Evolutionary conservation across 192 early-diverging fungal genomes (phyloP), one percentile per base, ranked within the genome.

Genomic region (Diversispora epigaea): DNA sequence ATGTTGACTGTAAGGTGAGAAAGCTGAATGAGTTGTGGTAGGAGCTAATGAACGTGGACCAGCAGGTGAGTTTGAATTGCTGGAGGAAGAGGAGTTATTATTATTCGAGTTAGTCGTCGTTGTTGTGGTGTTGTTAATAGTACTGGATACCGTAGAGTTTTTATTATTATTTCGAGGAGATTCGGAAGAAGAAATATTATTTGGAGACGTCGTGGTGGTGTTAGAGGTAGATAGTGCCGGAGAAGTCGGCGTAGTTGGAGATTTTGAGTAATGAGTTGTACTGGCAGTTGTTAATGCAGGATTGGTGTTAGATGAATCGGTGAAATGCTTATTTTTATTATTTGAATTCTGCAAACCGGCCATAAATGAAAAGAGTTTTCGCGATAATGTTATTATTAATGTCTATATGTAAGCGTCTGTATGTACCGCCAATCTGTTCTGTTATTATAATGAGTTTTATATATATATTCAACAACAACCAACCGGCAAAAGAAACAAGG

Each of bases 311-410:
- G 58, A 73, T 58, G 70, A 71, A 58, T 71, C 70, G 70, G 50
- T 71, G 25, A 25, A 71, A 62, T 50, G 45, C 56, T 62, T 73
- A 60, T 32, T 32, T 32, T 32, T 32, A 32, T 32, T 32, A 32
- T 39, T 60, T 73, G 71, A 73, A 73, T 62, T 73, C 58, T 73
- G 71, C 58, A 62, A 71, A 55, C 70, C 71, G 47, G 71, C 58
- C 71, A 73, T 62, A 62, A 73, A 62, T 58, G 21, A 63, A 54
- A 73, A 62, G 25, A 41, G 19, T 12, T 43, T 25, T 45, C 47
- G 25, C 52, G 71, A 62, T 46, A 55, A 65, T 58, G 39, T 47
- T 21, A 32, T 32, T 32, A 32, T 32, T 32, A 32, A 32, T 32
- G 25, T 32, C 25, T 32, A 32, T 62, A 60, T 73, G 22, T 60